Evolutionary conservation across 495 filamentous ascomycete genomes (phyloP).

Genomic region (Trichoderma parareesei): DNA sequence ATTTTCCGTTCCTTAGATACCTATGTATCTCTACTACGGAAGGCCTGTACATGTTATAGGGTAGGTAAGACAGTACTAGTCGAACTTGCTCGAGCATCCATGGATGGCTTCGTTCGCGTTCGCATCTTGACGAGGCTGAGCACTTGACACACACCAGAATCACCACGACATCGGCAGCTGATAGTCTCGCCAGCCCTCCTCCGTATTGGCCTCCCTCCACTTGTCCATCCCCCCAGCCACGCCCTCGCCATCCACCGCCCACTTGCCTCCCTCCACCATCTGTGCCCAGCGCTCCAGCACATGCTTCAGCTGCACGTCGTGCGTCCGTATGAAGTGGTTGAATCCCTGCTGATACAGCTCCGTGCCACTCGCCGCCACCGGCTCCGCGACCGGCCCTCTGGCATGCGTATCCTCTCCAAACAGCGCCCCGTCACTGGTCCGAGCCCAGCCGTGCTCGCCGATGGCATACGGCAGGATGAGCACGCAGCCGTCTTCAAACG

Average conservation of each 20-base stretch:
- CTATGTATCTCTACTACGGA: too few relatives aligned
- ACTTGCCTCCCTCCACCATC: conserved; percentile 3
- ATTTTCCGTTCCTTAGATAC: too few relatives aligned
- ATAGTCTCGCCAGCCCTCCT: not conserved
- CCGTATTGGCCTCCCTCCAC: conserved; percentile 1
- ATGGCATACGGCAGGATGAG: not conserved
- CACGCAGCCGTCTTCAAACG: conserved; percentile 3
- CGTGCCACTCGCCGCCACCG: not conserved
- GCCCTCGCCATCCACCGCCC: not conserved
- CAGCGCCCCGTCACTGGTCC: not conserved
- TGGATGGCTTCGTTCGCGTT: too few relatives aligned
- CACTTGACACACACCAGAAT: not conserved
- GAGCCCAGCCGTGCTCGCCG: not conserved
- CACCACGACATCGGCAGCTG: not conserved
- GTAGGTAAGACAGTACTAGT: too few relatives aligned
- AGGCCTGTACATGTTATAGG: too few relatives aligned
- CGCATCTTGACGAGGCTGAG: too few relatives aligned
- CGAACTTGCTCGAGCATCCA: too few relatives aligned
- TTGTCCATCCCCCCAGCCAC: conserved; percentile 1
- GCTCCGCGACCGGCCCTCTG: not conserved
- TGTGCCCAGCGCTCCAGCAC: not conserved
- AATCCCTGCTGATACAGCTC: not conserved
- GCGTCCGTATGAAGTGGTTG: not conserved
- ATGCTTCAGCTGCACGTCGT: conserved; percentile 6
- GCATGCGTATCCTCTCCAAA: conserved; percentile 4